Conservation (phyloP, 2,329 filamentous ascomycete species). For the Neoscytalidium dimidiatum region DNA sequence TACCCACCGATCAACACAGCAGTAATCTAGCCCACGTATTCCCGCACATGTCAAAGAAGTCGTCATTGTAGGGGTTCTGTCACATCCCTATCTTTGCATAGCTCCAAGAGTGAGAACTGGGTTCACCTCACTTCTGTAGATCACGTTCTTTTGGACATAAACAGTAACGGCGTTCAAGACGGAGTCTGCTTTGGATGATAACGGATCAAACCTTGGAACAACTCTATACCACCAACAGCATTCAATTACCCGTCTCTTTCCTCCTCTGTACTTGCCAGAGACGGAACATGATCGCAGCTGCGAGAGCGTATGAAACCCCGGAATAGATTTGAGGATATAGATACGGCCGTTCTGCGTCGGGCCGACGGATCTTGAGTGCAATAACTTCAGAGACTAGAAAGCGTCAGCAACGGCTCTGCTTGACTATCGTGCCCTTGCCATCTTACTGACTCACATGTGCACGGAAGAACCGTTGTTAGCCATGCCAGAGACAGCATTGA, state of each 20-base stretch:
- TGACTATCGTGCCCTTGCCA: background rate
- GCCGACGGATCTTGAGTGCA: conserved; percentile 41
- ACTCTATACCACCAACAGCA: background rate
- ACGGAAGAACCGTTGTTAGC: conserved; percentile 39
- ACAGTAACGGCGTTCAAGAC: background rate
- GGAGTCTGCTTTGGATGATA: no score
- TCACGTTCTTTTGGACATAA: background rate
- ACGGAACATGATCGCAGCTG: conserved; percentile 36
- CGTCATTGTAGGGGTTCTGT: conserved; percentile 44
- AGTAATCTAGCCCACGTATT: conserved; percentile 32
- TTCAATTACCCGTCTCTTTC: background rate
- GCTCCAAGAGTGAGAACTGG: no score
- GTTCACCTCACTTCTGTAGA: no score
- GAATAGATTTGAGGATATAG: conserved; percentile 44
- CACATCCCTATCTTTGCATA: no score
- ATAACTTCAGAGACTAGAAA: conserved; percentile 41
- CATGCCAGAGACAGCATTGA: conserved; percentile 43
- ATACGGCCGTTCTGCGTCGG: conserved; percentile 30
- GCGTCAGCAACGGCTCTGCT: background rate
- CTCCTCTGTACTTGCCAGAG: conserved; percentile 17
- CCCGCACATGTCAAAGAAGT: conserved; percentile 35
- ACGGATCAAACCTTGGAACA: background rate
- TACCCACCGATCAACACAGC: background rate
- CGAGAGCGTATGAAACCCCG: conserved; percentile 37
- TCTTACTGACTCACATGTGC: conserved; percentile 32